These are phyloP conservation scores for Syzygium aqueum DNA, from an alignment of 345 rosid species.

Conservation along the genomic window DNA sequence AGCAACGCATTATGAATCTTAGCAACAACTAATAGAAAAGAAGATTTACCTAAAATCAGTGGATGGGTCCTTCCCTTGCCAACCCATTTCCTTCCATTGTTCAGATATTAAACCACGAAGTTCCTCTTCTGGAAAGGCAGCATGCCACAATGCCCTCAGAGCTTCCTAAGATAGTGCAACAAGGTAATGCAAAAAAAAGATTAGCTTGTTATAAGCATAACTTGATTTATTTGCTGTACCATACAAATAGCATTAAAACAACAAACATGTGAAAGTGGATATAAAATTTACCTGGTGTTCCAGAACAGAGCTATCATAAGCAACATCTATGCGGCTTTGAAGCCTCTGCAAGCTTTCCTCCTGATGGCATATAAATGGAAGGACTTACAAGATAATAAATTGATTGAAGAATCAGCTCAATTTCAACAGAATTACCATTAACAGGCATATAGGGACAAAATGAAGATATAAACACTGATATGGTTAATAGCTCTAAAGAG, in stretches of 20 bases:
- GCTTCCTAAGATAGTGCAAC: conserved; percentile 55
- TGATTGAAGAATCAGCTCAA: background rate
- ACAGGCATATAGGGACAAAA: background rate
- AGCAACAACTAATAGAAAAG: background rate
- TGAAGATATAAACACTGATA: background rate
- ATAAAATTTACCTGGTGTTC: conserved; percentile 62
- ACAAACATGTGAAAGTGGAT: background rate
- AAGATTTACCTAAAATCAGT: conserved; percentile 83
- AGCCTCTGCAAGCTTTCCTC: conserved; percentile 85
- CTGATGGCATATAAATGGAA: conserved; percentile 25
- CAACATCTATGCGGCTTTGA: conserved; percentile 80
- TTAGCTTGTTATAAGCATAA: background rate
- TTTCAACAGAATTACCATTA: background rate
- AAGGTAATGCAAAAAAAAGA: conserved; percentile 1
- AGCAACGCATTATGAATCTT: background rate
- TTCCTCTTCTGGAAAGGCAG: conserved; percentile 89
- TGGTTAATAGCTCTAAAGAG: background rate
- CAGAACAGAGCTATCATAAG: conserved; percentile 76
- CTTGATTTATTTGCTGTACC: background rate
- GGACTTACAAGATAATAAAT: background rate
- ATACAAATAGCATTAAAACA: background rate
- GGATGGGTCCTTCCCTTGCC: conserved; percentile 99
- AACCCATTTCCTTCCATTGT: conserved; percentile 99
- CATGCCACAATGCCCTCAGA: conserved; percentile 78
- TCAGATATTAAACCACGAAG: conserved; percentile 82